Evolutionary conservation across 2,329 filamentous ascomycete species (phyloP).

Genomic region (Pseudogymnoascus sp.): DNA sequence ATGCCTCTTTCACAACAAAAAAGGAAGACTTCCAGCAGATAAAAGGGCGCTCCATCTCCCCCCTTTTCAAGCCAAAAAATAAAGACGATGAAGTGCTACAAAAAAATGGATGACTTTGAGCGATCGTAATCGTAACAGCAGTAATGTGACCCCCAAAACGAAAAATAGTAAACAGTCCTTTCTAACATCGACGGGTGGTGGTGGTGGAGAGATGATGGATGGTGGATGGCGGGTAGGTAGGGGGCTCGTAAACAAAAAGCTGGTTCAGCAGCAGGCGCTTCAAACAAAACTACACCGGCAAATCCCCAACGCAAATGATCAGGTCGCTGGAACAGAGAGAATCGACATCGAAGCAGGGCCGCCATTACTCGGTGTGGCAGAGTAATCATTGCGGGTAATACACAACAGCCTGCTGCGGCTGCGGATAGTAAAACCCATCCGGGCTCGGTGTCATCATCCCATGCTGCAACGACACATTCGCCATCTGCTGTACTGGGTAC

Average conservation of each 20-base stretch:
- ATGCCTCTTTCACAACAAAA: too few species aligned
- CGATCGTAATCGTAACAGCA: background rate
- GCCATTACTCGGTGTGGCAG: conserved; percentile 3
- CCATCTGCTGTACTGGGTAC: conserved; percentile 44
- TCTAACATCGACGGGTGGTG: background rate
- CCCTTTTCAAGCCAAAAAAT: background rate
- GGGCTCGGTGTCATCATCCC: conserved; percentile 68
- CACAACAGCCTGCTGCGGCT: conserved; percentile 43
- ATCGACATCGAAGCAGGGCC: conserved; percentile 17
- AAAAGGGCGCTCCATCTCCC: background rate
- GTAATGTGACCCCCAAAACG: background rate
- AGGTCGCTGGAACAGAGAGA: conserved; percentile 26
- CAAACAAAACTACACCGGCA: conserved; percentile 18
- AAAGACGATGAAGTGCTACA: background rate
- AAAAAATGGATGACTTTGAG: background rate
- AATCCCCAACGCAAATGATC: conserved; percentile 19
- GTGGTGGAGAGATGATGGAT: background rate
- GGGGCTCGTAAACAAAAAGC: conserved; percentile 8
- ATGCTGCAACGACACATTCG: conserved; percentile 55
- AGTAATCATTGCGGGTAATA: conserved; percentile 50
- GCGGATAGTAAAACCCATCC: conserved; percentile 63
- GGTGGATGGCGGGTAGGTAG: background rate
- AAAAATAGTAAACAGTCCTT: background rate
- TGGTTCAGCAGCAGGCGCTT: conserved; percentile 16
- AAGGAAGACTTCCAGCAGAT: background rate